These are phyloP conservation scores for Cardamine resedifolia DNA, from an alignment of 345 rosid genomes.

Conservation along the genomic window DNA sequence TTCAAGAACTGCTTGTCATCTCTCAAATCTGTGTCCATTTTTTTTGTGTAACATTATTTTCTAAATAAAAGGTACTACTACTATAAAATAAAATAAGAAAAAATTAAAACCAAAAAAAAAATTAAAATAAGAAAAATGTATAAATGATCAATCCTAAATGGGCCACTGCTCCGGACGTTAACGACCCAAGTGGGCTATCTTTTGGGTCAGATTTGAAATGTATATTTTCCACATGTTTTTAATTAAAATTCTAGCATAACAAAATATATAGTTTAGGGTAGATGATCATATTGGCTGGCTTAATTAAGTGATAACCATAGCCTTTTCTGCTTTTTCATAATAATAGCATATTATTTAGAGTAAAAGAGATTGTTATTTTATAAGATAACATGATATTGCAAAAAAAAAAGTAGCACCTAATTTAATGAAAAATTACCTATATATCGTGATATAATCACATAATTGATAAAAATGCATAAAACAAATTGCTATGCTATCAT, in stretches of 20 bases:
- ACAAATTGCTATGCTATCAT: neutral
- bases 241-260: neutral
- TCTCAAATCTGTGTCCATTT: constrained; percentile 53
- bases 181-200: neutral
- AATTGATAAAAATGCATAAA: neutral
- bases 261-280: neutral
- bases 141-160: neutral
- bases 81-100: neutral
- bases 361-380: neutral
- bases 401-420: neutral
- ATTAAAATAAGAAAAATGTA: neutral
- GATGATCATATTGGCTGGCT: neutral
- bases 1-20: constrained; percentile 59
- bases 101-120: too few species aligned
- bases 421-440: neutral
- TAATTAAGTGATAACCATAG: neutral
- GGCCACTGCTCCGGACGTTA: neutral
- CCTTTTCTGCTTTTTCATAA: neutral
- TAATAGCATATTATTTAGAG: neutral
- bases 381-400: neutral
- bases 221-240: neutral
- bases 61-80: neutral
- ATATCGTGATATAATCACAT: neutral
- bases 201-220: neutral
- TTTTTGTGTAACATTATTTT: neutral